phyloP scores from a whole-genome alignment of 192 early-diverging fungal genomes.

The Coemansia sp. region DNA sequence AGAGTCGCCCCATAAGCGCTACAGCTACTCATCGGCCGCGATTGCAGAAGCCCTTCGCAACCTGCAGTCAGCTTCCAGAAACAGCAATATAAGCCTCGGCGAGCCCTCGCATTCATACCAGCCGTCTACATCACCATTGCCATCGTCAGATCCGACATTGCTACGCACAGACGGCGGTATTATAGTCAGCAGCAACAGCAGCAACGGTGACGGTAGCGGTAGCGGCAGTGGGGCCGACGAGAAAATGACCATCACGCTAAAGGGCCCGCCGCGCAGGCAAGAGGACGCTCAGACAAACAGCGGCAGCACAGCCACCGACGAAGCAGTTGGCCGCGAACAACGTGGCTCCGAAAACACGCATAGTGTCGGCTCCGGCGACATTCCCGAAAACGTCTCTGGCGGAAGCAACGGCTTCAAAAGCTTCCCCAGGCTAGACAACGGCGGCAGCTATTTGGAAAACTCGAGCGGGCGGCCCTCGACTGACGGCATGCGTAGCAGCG shows the following conservation, averaged over 20 bases:
- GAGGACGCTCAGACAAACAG: background rate
- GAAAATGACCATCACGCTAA: conserved; percentile 50
- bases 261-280: conserved; percentile 22
- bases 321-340: background rate
- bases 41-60: conserved; percentile 42
- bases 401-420: background rate
- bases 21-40: conserved; percentile 31
- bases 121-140: background rate
- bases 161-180: background rate
- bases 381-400: background rate
- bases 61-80: conserved; percentile 17
- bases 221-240: conserved; percentile 11
- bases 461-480: conserved; percentile 7
- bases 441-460: background rate
- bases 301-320: background rate
- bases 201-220: conserved; percentile 5
- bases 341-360: background rate
- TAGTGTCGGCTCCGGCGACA: no score
- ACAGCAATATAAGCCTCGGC: background rate
- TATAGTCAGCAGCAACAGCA: background rate
- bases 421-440: background rate
- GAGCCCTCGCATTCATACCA: background rate
- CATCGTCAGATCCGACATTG: background rate
- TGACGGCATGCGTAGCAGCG: conserved; percentile 12
- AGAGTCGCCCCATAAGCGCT: conserved; percentile 47